A percentile compares a stretch with the other conserved stretches of the same genome.
These are phyloP conservation scores for bread wheat (Triticum aestivum) DNA, from an alignment of 176 grass and related monocot genomes.

Conservation along the genomic window DNA sequence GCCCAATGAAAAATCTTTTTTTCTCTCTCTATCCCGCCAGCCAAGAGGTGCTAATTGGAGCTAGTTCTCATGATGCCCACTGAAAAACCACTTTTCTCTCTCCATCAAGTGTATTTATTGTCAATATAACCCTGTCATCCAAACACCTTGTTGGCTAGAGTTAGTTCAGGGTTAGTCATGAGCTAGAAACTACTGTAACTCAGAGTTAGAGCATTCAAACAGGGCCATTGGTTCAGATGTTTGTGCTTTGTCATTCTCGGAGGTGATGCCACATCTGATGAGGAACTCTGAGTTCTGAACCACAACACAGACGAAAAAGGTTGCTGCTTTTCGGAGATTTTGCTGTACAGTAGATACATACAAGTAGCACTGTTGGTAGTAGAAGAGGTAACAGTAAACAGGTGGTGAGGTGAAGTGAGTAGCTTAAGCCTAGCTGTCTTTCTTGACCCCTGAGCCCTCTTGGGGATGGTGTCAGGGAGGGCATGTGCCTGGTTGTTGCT, in stretches of 20 bases:
- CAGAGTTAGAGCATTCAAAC: too few species aligned
- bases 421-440: background rate
- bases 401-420: background rate
- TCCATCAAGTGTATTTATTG: too few species aligned
- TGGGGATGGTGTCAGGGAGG: constrained; percentile 11
- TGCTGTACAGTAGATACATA: background rate
- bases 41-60: too few species aligned
- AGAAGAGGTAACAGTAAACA: constrained; percentile 4
- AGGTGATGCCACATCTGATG: background rate
- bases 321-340: background rate
- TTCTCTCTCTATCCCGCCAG: too few species aligned
- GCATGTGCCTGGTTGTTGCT: constrained; percentile 30
- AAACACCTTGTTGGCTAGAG: too few species aligned
- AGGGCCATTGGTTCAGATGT: background rate
- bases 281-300: background rate
- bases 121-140: too few species aligned
- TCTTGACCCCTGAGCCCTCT: background rate
- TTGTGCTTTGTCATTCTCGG: background rate
- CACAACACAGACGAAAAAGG: background rate
- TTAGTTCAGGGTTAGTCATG: too few species aligned
- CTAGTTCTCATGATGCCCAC: too few species aligned
- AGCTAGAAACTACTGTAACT: too few species aligned
- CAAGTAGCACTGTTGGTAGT: background rate
- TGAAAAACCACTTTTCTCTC: too few species aligned
- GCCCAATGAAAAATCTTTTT: too few species aligned